Base-by-base conservation (phyloP, 1,139 yeast species). In the Kodamaea anthophila region DNA sequence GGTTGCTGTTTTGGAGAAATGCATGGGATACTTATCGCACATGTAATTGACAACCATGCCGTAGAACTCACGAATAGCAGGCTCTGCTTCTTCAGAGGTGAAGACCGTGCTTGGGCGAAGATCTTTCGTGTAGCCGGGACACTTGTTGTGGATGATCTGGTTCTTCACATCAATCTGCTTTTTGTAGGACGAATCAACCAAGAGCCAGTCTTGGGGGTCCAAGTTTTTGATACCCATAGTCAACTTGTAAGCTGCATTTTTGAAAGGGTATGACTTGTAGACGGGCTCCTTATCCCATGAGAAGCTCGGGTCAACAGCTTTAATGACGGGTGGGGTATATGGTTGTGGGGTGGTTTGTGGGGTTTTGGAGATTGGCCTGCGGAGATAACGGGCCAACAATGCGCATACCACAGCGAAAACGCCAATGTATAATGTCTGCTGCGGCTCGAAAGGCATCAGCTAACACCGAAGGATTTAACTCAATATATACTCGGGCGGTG, bases 201-300 rank as follows among this genome's bases (percentile, higher is more conserved):
- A 58, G 18, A 83, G 56, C 78, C 83, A 77, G 32, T 82, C 86
- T 31, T 71, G 68, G 5, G 71, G 65, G 18, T 69, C 68, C 24
- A 75, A 52, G 29, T 60, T 65, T 35, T 64, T 65, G 32, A 82
- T 68, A 0, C 83, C 88, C 84, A 82, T 76, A 4, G 81, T 80
- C 54, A 82, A 56, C 40, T 70, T 73, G 46, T 77, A 80, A 22
- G 60, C 64, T 4, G 78, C 80, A 31, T 72, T 68, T 45, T 74
- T 76, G 59, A 76, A 60, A 20, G 68, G 50, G 64, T 71, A 28
- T 57, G 65, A 34, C 57, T 53, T n/a, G 78, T 43, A 33, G 2
- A 53, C 85, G 33, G 58, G 49, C 4, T 58, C 53, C 7, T 43
- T 42, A 12, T 56, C 42, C 81, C 84, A 81, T 3, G 58, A 44